phyloP scores from a whole-genome alignment of 2,329 filamentous ascomycete genomes.

The Metarhizium guizhouense region DNA sequence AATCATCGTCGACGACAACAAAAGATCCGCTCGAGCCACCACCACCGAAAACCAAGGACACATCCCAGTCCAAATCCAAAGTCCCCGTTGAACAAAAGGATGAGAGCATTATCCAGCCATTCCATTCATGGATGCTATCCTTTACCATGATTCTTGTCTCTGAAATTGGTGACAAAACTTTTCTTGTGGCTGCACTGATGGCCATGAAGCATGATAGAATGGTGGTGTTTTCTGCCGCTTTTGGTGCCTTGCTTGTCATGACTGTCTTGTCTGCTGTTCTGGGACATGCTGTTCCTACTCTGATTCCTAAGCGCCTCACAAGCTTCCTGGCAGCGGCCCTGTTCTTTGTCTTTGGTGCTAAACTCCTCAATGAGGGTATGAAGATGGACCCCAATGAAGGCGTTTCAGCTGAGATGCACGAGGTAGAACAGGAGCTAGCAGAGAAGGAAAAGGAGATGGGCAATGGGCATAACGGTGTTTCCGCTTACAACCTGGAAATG shows the following conservation, averaged over 20 bases:
- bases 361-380: conserved; percentile 77
- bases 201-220: conserved; percentile 96
- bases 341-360: conserved; percentile 83
- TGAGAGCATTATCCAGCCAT: conserved; percentile 62
- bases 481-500: conserved; percentile 70
- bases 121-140: conserved; percentile 85
- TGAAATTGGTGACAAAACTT: conserved; percentile 97
- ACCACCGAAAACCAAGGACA: conserved; percentile 12
- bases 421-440: conserved; percentile 87
- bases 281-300: conserved; percentile 81
- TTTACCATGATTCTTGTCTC: conserved; percentile 97
- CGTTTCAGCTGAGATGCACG: conserved; percentile 93
- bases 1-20: conserved; percentile 53
- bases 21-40: conserved; percentile 3
- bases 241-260: conserved; percentile 85
- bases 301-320: conserved; percentile 86
- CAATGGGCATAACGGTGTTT: conserved; percentile 43
- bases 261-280: conserved; percentile 87
- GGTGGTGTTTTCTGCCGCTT: conserved; percentile 91
- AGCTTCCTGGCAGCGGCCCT: conserved; percentile 76
- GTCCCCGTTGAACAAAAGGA: conserved; percentile 30
- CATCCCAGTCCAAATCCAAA: background rate
- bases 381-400: conserved; percentile 85
- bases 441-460: conserved; percentile 80
- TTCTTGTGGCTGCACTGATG: conserved; percentile 94